Base-by-base conservation (phyloP, 805 yeast species). In the Cephaloascus fragrans region DNA sequence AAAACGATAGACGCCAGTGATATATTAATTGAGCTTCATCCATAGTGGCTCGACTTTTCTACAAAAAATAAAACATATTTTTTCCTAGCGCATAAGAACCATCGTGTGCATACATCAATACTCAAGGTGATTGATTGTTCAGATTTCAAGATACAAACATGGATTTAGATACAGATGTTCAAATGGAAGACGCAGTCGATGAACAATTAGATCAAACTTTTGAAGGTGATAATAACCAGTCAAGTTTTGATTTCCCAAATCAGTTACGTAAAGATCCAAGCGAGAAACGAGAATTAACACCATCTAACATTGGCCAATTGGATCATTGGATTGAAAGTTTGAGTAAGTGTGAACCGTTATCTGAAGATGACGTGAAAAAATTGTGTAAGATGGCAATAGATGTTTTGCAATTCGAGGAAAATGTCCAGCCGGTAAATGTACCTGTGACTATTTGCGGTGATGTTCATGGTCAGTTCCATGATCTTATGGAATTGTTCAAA, bases 391-490 rank as follows among this genome's bases (percentile, higher is more conserved):
- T 85, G 93, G 96, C 95, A 18, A 79, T 83, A 43, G 96, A 89
- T 49, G 93, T 88, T 26, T 66, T 89, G 51, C 94, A 86, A 58
- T 81, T 79, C 49, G 97, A 89, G 65, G 89, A 85, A 50, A 90
- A 93, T 56, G 96, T 90, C 37, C 96, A 90, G 64, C 96, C 96
- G 1, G 96, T 90, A 36, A 78, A 77, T 45, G 90, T 88, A 6
- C 98, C 98, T 4, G 97, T 93, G 28, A 90, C 97, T 16, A 88
- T 89, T 47, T 90, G 97, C 68, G 97, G 97, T 48, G 97, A 88
- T 61, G 90, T 88, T 39, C 97, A 88, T 57, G 97, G 97, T 32
- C 97, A 88, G 61, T 89, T 88, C 59, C 96, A 89, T 57, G 97
- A 88, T 66, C 69, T 88, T 57, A 83, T 87, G 80, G 96, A 88